These are phyloP conservation scores for Yarrowia divulgata DNA, from an alignment of 805 yeast genomes.

Conservation along the genomic window DNA sequence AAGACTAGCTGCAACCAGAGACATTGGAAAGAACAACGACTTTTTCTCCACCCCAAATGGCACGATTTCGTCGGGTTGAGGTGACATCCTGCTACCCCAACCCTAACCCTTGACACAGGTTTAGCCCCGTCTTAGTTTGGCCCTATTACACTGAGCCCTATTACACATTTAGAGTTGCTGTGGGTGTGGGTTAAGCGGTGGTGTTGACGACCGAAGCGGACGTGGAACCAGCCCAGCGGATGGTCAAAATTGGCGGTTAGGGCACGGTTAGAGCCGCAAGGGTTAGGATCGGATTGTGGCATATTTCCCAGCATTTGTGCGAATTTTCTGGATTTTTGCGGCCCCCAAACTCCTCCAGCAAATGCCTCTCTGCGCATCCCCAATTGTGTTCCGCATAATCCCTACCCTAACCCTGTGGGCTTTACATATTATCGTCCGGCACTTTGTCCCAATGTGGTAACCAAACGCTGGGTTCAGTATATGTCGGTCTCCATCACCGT, in stretches of 20 bases:
- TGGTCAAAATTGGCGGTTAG: not conserved
- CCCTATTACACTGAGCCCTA: conserved; percentile 24
- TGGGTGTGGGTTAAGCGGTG: not conserved
- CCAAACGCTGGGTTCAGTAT: conserved; percentile 34
- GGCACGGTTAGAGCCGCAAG: too few relatives aligned
- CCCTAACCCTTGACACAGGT: conserved; percentile 33
- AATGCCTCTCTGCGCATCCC: not conserved
- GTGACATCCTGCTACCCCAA: not conserved
- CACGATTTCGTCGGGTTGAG: not conserved
- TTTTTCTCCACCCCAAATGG: too few relatives aligned
- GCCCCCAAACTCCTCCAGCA: too few relatives aligned
- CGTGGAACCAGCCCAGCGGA: not conserved
- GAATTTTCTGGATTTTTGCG: too few relatives aligned
- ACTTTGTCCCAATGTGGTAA: conserved; percentile 22
- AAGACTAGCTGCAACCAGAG: too few relatives aligned
- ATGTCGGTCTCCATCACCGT: conserved; percentile 25
- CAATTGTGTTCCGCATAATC: not conserved
- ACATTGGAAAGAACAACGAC: too few relatives aligned
- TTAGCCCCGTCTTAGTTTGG: conserved; percentile 28
- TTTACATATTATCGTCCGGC: conserved; percentile 10
- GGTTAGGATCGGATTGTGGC: not conserved
- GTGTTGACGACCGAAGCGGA: not conserved
- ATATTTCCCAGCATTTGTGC: not conserved
- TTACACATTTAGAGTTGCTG: not conserved
- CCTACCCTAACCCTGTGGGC: not conserved